These are phyloP conservation scores for Sporisorium iseilematis-ciliati DNA, from an alignment of 1,284 basidiomycete genomes.

Conservation along the genomic window DNA sequence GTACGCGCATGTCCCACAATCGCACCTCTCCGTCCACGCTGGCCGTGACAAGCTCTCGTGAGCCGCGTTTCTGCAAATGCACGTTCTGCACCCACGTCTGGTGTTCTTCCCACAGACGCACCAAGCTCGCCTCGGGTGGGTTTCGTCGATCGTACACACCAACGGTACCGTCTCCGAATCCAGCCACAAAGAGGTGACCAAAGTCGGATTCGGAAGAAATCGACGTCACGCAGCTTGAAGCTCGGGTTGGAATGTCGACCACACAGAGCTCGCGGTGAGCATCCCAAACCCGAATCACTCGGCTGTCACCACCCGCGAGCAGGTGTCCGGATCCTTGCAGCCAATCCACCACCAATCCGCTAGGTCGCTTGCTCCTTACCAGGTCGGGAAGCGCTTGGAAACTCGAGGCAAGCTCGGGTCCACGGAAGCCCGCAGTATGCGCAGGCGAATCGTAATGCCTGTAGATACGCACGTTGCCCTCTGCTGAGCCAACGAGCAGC, in stretches of 20 bases:
- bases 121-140: conserved; percentile 85
- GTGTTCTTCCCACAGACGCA: conserved; percentile 82
- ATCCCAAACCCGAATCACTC: conserved; percentile 92
- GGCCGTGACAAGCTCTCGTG: conserved; percentile 86
- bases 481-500: conserved; percentile 86
- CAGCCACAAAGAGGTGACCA: conserved; percentile 85
- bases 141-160: conserved; percentile 91
- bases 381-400: conserved; percentile 90
- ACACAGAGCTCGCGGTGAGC: conserved; percentile 88
- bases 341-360: conserved; percentile 92
- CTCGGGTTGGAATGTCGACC: conserved; percentile 86
- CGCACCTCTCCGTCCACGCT: conserved; percentile 91
- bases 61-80: conserved; percentile 81
- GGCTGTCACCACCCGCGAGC: conserved; percentile 89
- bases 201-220: conserved; percentile 84
- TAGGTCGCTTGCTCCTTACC: conserved; percentile 78
- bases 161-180: conserved; percentile 92
- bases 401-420: conserved; percentile 86
- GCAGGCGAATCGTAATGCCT: conserved; percentile 78
- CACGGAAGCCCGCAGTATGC: conserved; percentile 53
- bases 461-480: conserved; percentile 91
- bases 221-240: conserved; percentile 88
- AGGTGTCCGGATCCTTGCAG: conserved; percentile 88
- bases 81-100: conserved; percentile 91
- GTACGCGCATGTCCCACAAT: conserved; percentile 88